Conservation (phyloP, 768 basidiomycete species). For the Lanmaoa pseudosensibilis region DNA sequence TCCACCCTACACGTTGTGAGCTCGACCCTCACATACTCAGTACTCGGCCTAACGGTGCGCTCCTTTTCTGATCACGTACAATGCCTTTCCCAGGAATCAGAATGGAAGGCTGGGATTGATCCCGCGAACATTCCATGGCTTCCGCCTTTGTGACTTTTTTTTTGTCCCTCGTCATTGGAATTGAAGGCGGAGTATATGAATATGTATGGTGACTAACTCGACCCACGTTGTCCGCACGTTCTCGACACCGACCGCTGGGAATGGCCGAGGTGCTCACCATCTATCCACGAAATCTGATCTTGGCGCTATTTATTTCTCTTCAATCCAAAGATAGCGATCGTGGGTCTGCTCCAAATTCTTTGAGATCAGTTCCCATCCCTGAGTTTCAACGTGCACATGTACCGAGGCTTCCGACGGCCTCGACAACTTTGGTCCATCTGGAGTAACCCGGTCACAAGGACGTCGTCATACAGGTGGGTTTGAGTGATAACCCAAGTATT, state of each 20-base stretch:
- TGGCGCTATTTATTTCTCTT: neutral
- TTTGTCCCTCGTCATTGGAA: neutral
- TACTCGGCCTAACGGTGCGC: neutral
- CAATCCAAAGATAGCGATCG: slow-evolving; percentile 15
- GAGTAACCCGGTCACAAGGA: neutral
- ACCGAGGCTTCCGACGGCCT: neutral
- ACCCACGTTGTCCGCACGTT: slow-evolving; percentile 10
- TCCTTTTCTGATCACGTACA: slow-evolving; percentile 3
- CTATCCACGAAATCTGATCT: slow-evolving; percentile 1
- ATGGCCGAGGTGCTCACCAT: slow-evolving; percentile 2
- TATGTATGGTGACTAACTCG: neutral
- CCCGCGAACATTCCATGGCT: slow-evolving; percentile 5
- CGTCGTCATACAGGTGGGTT: neutral
- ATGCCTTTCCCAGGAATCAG: slow-evolving; percentile 9
- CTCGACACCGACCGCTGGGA: slow-evolving; percentile 5
- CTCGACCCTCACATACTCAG: neutral
- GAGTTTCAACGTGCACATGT: neutral
- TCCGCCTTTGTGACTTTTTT: neutral
- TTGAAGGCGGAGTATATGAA: neutral
- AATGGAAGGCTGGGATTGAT: slow-evolving; percentile 14
- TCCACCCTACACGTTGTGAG: slow-evolving; percentile 16
- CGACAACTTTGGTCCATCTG: neutral
- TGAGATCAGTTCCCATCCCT: slow-evolving; percentile 10
- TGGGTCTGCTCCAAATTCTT: neutral
- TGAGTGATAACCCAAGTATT: neutral